Evolutionary conservation across 1,284 basidiomycete genomes (phyloP).

Genomic region (Termitomyces sp.): DNA sequence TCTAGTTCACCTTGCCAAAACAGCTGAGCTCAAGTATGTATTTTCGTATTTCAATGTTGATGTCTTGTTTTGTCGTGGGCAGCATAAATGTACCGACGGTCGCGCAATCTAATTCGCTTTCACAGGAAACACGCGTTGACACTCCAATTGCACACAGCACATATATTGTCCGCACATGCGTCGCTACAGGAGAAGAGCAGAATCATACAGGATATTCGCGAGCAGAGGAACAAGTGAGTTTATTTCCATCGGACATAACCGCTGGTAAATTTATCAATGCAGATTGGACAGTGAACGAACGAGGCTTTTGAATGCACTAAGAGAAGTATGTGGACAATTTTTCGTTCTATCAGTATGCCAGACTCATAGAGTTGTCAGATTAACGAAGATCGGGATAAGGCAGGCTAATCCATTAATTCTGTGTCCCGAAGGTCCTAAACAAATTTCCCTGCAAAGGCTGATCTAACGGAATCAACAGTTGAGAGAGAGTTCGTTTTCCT

Average conservation of each 20-base stretch:
- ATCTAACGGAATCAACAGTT: conserved; percentile 36
- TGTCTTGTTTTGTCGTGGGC: not conserved
- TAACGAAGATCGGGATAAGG: conserved; percentile 76
- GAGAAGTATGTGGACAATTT: conserved; percentile 43
- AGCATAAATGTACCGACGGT: not conserved
- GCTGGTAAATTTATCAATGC: not conserved
- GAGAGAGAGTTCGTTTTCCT: conserved; percentile 51
- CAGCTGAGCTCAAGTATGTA: conserved; percentile 70
- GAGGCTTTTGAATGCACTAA: conserved; percentile 57
- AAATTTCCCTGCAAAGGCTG: conserved; percentile 33
- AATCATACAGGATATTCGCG: conserved; percentile 70
- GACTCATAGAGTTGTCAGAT: conserved; percentile 37
- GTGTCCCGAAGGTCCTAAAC: not conserved
- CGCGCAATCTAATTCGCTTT: not conserved
- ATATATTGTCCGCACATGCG: conserved; percentile 75
- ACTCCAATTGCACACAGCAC: conserved; percentile 78
- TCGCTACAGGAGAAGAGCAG: conserved; percentile 70
- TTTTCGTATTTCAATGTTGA: not conserved
- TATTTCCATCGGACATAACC: not conserved
- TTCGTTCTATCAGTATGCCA: conserved; percentile 1
- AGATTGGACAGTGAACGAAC: conserved; percentile 72
- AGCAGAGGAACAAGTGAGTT: conserved; percentile 71
- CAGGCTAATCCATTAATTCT: conserved; percentile 20
- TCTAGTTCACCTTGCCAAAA: conserved; percentile 75
- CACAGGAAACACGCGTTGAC: conserved; percentile 74